Conservation (phyloP, 2,329 filamentous ascomycete genomes). For the Truncatella angustata region DNA sequence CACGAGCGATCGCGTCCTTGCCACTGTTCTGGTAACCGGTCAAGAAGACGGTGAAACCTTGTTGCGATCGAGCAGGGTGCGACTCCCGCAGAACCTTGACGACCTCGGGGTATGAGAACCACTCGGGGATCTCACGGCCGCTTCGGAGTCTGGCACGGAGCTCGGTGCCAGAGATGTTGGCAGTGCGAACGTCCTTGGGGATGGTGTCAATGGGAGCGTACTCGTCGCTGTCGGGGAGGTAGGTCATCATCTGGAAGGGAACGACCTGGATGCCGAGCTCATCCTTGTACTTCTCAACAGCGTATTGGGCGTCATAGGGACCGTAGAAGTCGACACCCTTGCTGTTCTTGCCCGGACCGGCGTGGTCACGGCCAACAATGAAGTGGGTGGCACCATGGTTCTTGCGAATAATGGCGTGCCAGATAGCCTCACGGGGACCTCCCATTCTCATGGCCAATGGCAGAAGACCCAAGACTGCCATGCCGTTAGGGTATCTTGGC, state of each 20-base stretch:
- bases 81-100: slow-evolving; percentile 95
- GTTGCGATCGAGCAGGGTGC: slow-evolving; percentile 83
- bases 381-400: slow-evolving; percentile 99
- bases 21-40: slow-evolving; percentile 96
- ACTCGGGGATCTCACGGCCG: slow-evolving; percentile 93
- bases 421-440: slow-evolving; percentile 95
- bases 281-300: slow-evolving; percentile 92
- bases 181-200: slow-evolving; percentile 75
- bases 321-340: slow-evolving; percentile 96
- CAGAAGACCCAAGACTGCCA: slow-evolving; percentile 93
- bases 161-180: slow-evolving; percentile 86
- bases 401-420: slow-evolving; percentile 99
- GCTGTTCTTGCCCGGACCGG: slow-evolving; percentile 97
- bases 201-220: slow-evolving; percentile 94
- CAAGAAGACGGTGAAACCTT: slow-evolving; percentile 98
- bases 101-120: slow-evolving; percentile 99
- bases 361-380: slow-evolving; percentile 98
- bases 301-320: slow-evolving; percentile 94
- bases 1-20: slow-evolving; percentile 94
- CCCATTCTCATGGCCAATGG: slow-evolving; percentile 99
- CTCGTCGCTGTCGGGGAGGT: slow-evolving; percentile 95
- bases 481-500: slow-evolving; percentile 96
- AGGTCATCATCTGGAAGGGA: slow-evolving; percentile 99
- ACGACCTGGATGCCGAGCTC: slow-evolving; percentile 99
- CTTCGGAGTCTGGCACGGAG: slow-evolving; percentile 88